Evolutionary conservation across 345 rosid species (phyloP).

Genomic region (Passiflora organensis): DNA sequence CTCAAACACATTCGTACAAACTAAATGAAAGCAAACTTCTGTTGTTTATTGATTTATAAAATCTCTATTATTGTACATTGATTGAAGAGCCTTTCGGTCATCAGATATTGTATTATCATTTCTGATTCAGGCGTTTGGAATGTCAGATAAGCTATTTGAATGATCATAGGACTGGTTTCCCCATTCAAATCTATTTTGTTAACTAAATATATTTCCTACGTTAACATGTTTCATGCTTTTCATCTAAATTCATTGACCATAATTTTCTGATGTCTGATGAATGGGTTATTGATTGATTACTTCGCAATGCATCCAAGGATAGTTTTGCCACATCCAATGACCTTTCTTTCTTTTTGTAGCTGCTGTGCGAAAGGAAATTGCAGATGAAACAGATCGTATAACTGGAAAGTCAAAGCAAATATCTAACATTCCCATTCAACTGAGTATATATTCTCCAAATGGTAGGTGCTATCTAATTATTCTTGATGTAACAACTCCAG

Average conservation of each 20-base stretch:
- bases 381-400: constrained; percentile 72
- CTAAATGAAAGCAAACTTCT: too few species aligned
- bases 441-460: constrained; percentile 74
- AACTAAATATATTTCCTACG: too few species aligned
- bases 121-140: too few species aligned
- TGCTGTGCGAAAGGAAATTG: constrained; percentile 64
- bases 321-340: neutral
- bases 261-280: neutral
- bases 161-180: too few species aligned
- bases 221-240: neutral
- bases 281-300: neutral
- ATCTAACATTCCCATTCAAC: constrained; percentile 66
- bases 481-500: too few species aligned
- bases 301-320: neutral
- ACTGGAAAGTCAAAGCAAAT: constrained; percentile 68
- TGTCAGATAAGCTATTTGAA: too few species aligned
- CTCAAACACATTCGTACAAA: too few species aligned
- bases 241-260: neutral
- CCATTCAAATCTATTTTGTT: too few species aligned
- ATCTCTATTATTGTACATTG: too few species aligned
- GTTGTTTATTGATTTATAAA: too few species aligned
- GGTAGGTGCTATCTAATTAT: constrained; percentile 41
- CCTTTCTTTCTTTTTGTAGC: constrained; percentile 30
- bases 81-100: too few species aligned
- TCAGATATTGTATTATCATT: too few species aligned